Evolutionary conservation across 164 flowering plant genomes (phyloP).

Genomic region (Saururus chinensis): DNA sequence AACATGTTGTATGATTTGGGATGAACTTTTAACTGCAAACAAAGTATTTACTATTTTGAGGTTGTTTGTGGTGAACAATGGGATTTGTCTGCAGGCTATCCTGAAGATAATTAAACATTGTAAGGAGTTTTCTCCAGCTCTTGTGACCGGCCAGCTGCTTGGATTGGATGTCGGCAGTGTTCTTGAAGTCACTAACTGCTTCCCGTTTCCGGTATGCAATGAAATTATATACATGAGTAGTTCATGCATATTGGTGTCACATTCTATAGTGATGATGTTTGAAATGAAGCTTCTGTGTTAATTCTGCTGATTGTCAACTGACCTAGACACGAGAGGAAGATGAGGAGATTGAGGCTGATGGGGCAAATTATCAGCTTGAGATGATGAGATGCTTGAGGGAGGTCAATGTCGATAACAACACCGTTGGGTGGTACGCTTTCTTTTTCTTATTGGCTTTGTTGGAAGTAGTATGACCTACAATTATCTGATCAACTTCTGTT

Average conservation of each 20-base stretch:
- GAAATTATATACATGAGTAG: neutral
- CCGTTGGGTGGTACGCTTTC: slow-evolving; percentile 49
- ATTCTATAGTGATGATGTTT: neutral
- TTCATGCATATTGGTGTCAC: neutral
- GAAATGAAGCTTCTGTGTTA: neutral
- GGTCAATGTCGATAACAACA: slow-evolving; percentile 97
- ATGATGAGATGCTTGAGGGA: slow-evolving; percentile 99
- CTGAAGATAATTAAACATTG: slow-evolving; percentile 94
- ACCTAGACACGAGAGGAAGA: slow-evolving; percentile 77
- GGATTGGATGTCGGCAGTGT: slow-evolving; percentile 98
- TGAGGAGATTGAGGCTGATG: slow-evolving; percentile 97
- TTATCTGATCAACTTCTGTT: no score
- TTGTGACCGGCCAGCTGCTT: slow-evolving; percentile 92
- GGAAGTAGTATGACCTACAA: neutral
- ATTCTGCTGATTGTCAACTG: neutral
- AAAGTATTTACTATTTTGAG: neutral
- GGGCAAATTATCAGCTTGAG: slow-evolving; percentile 98
- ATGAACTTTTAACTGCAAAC: no score
- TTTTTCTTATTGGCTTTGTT: neutral
- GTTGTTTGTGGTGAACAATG: neutral
- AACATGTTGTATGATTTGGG: no score
- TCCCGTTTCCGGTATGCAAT: slow-evolving; percentile 81
- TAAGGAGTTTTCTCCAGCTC: slow-evolving; percentile 81
- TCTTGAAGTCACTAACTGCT: slow-evolving; percentile 96
- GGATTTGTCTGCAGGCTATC: slow-evolving; percentile 40